phyloP scores from a whole-genome alignment of 1,284 basidiomycete genomes.

The Ustilago bromivora region DNA sequence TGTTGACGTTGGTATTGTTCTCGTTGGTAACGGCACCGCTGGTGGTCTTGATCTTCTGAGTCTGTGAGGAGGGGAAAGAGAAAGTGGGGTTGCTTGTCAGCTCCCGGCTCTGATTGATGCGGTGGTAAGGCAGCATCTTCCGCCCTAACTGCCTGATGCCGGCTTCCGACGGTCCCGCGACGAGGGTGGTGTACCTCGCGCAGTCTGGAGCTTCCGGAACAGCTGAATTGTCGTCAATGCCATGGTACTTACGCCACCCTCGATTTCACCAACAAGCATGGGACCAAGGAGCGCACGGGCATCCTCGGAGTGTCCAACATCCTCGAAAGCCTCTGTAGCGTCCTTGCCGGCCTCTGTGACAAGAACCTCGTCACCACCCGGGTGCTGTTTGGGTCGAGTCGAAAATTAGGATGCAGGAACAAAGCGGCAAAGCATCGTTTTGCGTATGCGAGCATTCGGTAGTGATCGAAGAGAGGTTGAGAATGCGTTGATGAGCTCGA shows the following conservation, averaged over 20 bases:
- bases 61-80: slow-evolving; percentile 11
- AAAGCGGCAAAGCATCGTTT: not conserved
- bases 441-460: not conserved
- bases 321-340: slow-evolving; percentile 98
- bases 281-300: slow-evolving; percentile 86
- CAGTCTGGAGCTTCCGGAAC: not conserved
- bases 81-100: not conserved
- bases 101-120: too few relatives aligned
- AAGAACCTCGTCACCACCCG: slow-evolving; percentile 97
- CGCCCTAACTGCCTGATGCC: too few relatives aligned
- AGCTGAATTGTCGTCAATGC: not conserved
- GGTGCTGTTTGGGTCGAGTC: slow-evolving; percentile 73
- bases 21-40: slow-evolving; percentile 54
- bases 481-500: not conserved
- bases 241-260: slow-evolving; percentile 52
- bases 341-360: slow-evolving; percentile 92
- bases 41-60: slow-evolving; percentile 50
- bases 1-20: slow-evolving; percentile 54
- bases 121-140: not conserved
- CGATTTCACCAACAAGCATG: slow-evolving; percentile 74
- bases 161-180: too few relatives aligned
- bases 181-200: not conserved
- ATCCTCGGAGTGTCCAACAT: slow-evolving; percentile 99
- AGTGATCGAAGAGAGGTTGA: not conserved
- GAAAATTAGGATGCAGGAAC: not conserved